Evolutionary conservation across 2,329 filamentous ascomycete species (phyloP).

Genomic region (Sporothrix globosa): DNA sequence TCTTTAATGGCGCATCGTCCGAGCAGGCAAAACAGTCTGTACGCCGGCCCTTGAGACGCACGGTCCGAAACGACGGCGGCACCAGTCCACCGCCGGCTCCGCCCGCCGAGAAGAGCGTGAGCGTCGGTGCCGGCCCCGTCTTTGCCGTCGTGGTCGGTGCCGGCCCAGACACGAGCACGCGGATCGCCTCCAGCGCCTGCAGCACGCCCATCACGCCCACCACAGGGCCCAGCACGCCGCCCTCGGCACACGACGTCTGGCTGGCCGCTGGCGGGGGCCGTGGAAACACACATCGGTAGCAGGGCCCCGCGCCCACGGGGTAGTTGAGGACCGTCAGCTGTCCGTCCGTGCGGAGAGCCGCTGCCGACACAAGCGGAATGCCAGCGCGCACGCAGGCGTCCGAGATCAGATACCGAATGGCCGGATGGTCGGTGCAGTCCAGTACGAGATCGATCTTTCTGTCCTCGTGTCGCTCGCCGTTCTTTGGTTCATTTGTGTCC

Average conservation of each 20-base stretch:
- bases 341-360: constrained; percentile 84
- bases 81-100: constrained; percentile 41
- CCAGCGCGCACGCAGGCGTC: constrained; percentile 80
- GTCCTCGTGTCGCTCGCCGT: background rate
- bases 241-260: constrained; percentile 86
- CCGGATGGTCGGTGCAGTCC: constrained; percentile 93
- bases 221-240: constrained; percentile 87
- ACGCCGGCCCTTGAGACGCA: constrained; percentile 72
- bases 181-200: constrained; percentile 87
- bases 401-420: constrained; percentile 88
- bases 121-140: constrained; percentile 34
- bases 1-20: constrained; percentile 56
- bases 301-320: constrained; percentile 77
- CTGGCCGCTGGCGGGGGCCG: constrained; percentile 81
- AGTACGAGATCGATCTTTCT: constrained; percentile 61
- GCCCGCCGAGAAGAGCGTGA: constrained; percentile 56
- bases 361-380: constrained; percentile 85
- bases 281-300: constrained; percentile 92
- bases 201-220: constrained; percentile 92
- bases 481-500: background rate
- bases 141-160: constrained; percentile 5
- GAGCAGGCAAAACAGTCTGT: constrained; percentile 78
- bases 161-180: constrained; percentile 62
- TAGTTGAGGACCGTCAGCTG: constrained; percentile 88
- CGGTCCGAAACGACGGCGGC: constrained; percentile 64